Conservation (phyloP, 495 filamentous ascomycete genomes). For the Daldinia grandis region DNA sequence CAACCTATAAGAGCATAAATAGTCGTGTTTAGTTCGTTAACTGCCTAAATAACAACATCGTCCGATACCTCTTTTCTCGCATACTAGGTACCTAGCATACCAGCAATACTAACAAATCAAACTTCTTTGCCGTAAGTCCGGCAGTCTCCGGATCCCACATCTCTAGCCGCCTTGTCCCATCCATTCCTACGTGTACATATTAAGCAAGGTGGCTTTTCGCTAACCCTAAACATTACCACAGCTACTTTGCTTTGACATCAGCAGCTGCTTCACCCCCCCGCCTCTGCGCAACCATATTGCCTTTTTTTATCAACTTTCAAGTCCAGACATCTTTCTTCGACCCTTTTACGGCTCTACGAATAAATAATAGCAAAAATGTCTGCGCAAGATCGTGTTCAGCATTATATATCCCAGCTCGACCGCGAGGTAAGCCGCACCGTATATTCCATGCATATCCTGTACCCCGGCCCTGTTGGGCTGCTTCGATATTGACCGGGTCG, state of each 20-base stretch:
- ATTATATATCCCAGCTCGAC: constrained; percentile 89
- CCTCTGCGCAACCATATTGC: constrained; percentile 40
- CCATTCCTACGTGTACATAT: constrained; percentile 42
- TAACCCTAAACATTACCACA: constrained; percentile 46
- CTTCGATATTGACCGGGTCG: constrained; percentile 29
- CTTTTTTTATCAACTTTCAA: constrained; percentile 26
- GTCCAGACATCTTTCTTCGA: neutral
- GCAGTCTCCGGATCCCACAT: constrained; percentile 34
- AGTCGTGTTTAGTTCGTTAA: neutral
- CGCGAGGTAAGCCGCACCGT: constrained; percentile 79
- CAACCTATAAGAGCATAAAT: neutral
- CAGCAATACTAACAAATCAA: constrained; percentile 8
- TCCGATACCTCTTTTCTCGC: constrained; percentile 11
- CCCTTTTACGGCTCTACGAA: neutral
- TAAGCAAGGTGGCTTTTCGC: constrained; percentile 46
- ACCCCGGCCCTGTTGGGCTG: constrained; percentile 5
- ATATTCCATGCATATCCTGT: neutral
- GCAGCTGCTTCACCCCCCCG: constrained; percentile 40
- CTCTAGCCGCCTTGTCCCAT: constrained; percentile 16
- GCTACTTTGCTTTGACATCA: constrained; percentile 40
- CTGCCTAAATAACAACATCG: neutral
- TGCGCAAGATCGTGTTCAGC: constrained; percentile 89
- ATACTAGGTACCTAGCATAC: constrained; percentile 7
- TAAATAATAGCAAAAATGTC: constrained; percentile 60
- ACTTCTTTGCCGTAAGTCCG: constrained; percentile 32